Base-by-base conservation (phyloP, 2,329 filamentous ascomycete species). In the Colletotrichum somersetense region DNA sequence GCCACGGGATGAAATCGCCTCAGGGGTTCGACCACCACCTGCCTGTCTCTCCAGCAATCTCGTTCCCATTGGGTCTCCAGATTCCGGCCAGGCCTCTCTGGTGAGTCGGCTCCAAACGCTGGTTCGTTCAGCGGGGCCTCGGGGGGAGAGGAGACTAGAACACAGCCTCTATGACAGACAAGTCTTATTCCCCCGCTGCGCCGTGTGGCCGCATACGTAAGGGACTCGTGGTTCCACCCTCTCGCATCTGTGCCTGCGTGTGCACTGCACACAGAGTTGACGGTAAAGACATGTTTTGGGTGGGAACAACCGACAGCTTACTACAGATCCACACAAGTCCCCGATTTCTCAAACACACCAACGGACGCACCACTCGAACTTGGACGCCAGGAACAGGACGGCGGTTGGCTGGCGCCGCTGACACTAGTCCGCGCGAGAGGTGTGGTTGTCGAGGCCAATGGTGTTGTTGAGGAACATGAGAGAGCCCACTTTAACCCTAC, bases 351-450 rank as follows among this genome's bases (percentile, higher is more conserved):
- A 64, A 59, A 63, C 44, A 62, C 30, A 16, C 46, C 14, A 55
- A 26, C 23, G 30, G n/a, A 55, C 1, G 67, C 57, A 40, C 30
- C 33, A 30, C 35, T 55, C 23, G 46, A 42, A 35, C 44, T 42
- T 35, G 56, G 40, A n/a, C 23, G 58, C 35, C 64, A 59, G 59
- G 46, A 55, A 72, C 58, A 46, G 69, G 20, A 59, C 52, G 66
- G 69, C 65, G 69, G 69, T 72, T 72, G 65, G 69, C 66, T 64
- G 69, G 65, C 69, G 69, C 65, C 58, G 58, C 64, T 52, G 59
- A 53, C 35, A 64, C 35, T 35, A 23, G 44, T 40, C 65, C 52
- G 58, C 69, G 53, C 59, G 52, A 63, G 64, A 0, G 63, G 35
- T 68, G 40, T 68, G 40, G 52, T 52, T 26, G 46, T 71, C 65